Conservation (phyloP, 371 early-diverging fungal species). For the Mucor sp. region DNA sequence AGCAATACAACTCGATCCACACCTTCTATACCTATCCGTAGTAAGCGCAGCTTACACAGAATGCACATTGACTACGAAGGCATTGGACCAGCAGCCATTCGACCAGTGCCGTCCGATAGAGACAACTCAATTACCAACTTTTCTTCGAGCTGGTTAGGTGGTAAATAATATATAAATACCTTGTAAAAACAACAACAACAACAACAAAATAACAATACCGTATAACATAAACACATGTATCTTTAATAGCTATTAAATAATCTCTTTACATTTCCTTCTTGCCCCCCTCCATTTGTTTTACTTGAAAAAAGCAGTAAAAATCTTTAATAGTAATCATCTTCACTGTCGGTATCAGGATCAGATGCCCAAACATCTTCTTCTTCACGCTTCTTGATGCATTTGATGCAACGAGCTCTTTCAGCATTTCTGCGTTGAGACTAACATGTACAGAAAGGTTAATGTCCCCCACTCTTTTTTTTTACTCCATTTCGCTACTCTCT, state of each 20-base stretch:
- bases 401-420: constrained; percentile 50
- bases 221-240: not conserved
- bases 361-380: constrained; percentile 51
- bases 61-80: constrained; percentile 20
- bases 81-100: constrained; percentile 13
- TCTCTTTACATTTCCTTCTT: not conserved
- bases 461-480: not conserved
- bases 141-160: constrained; percentile 32
- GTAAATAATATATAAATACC: constrained; percentile 17
- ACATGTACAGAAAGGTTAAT: not conserved
- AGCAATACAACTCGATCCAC: constrained; percentile 16
- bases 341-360: constrained; percentile 41
- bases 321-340: constrained; percentile 18
- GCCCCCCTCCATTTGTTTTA: not conserved
- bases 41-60: constrained; percentile 15
- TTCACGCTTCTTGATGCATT: constrained; percentile 53
- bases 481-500: not conserved
- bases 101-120: constrained; percentile 27
- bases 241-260: not conserved
- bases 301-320: not conserved
- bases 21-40: constrained; percentile 25
- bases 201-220: too few species aligned
- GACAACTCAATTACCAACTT: constrained; percentile 17
- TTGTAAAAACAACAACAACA: not conserved
- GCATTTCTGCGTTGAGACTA: constrained; percentile 52